These are phyloP conservation scores for Pharnaceum exiguum DNA, from an alignment of 148 eudicot species.

Conservation along the genomic window DNA sequence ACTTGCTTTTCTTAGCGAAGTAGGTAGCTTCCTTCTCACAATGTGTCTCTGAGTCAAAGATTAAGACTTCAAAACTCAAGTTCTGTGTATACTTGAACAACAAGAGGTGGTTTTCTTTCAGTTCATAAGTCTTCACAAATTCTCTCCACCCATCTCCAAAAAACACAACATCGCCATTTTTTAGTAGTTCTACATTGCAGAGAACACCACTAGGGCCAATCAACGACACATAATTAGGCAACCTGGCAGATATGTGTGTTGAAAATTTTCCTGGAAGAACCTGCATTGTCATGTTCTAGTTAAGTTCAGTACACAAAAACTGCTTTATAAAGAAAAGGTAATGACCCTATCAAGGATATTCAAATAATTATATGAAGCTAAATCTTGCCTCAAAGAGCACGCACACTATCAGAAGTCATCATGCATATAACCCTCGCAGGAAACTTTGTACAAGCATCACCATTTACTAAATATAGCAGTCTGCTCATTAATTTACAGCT, in stretches of 20 bases:
- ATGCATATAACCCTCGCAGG: too few species aligned
- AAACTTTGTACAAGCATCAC: too few species aligned
- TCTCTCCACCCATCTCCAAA: constrained; percentile 41
- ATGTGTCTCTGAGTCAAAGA: constrained; percentile 33
- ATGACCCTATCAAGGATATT: too few species aligned
- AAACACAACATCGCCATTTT: constrained; percentile 22
- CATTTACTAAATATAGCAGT: too few species aligned
- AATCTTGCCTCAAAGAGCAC: too few species aligned
- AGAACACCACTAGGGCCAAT: constrained; percentile 40
- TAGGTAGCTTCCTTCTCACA: constrained; percentile 57
- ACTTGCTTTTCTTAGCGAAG: constrained; percentile 32
- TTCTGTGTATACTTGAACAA: constrained; percentile 37
- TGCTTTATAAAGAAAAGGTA: too few species aligned
- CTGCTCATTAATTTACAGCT: too few species aligned
- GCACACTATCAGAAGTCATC: too few species aligned
- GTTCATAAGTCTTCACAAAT: constrained; percentile 34
- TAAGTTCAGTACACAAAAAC: too few species aligned
- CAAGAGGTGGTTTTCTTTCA: constrained; percentile 31
- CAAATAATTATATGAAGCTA: too few species aligned
- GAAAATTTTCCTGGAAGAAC: constrained; percentile 26
- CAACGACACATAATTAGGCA: constrained; percentile 29
- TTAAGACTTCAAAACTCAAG: constrained; percentile 38
- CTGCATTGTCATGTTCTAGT: constrained; percentile 10
- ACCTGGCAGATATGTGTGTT: constrained; percentile 5
- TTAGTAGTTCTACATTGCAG: constrained; percentile 35